Base-by-base conservation (phyloP, 2,329 filamentous ascomycete genomes). In the Coniochaeta ligniaria region DNA sequence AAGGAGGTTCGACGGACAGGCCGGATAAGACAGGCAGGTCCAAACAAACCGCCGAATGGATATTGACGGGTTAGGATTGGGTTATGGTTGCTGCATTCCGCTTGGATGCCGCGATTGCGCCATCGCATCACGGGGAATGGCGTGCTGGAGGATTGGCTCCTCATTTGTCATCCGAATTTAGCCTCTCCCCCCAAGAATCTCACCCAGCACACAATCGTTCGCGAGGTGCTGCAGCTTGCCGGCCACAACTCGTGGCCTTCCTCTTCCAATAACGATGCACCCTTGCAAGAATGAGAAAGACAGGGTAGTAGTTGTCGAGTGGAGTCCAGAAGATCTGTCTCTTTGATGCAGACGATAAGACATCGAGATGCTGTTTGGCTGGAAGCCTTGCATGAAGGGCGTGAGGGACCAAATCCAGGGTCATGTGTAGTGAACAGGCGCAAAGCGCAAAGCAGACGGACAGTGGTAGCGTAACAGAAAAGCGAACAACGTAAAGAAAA, bases 91-190 rank as follows among this genome's bases (percentile, higher is more conserved):
- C 22, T 17, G 47, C 47, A 52, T 26, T 52, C 47, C 47, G 47
- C 47, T 52, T 52, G 47, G 22, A 28, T 57, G 35, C n/a, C 11
- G 35, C 56, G 56, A 58, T 58, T 22, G 56, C 56, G 33, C 56
- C n/a, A 58, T 58, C 56, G 56, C 56, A 45, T 85, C 83, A 84
- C 82, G 82, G 77, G 82, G 73, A 81, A 85, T 86, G 79, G 81
- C 83, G 81, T 78, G 81, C 85, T 85, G 77, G 67, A 70, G 60
- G 61, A 58, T 65, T 43, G 67, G 66, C 71, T 64, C 63, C 64
- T 65, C 71, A 78, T 78, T 80, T 77, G 75, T 75, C 74, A 75
- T 74, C 71, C 64, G 66, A 72, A 70, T 68, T 62, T 63, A 66
- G 66, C 63, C 54, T 38, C 54, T n/a, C 24, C 66, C 63, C 47